Percentiles rank a stretch among this genome's conserved stretches.
Conservation (phyloP, 2,329 filamentous ascomycete species). For the Ambrosiella xylebori region DNA sequence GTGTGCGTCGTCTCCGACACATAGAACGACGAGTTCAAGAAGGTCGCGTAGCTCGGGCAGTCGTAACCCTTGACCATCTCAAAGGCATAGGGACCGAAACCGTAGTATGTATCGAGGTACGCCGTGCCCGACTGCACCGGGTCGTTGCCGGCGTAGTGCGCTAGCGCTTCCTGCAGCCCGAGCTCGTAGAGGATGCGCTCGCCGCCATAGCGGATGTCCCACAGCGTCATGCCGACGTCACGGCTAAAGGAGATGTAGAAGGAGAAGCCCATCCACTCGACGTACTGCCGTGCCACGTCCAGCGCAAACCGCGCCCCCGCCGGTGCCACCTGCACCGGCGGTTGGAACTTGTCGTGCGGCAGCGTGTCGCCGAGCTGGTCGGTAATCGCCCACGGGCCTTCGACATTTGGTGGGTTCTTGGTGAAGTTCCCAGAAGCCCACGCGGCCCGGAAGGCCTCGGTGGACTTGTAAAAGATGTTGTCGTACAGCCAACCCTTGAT, state of each 20-base stretch:
- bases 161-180: conserved; percentile 33
- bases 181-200: conserved; percentile 35
- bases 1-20: conserved; percentile 18
- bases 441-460: conserved; percentile 21
- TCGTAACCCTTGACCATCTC: conserved; percentile 26
- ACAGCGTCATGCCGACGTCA: conserved; percentile 28
- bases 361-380: conserved; percentile 20
- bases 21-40: conserved; percentile 21
- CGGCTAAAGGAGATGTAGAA: conserved; percentile 32
- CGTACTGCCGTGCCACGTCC: conserved; percentile 27
- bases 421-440: conserved; percentile 23
- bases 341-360: conserved; percentile 21
- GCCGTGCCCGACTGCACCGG: conserved; percentile 26
- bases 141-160: conserved; percentile 32
- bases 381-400: conserved; percentile 21
- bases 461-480: conserved; percentile 22
- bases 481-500: conserved; percentile 28
- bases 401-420: conserved; percentile 20
- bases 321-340: conserved; percentile 22
- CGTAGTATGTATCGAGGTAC: conserved; percentile 26
- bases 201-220: conserved; percentile 33
- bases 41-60: conserved; percentile 24
- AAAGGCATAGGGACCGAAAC: conserved; percentile 21
- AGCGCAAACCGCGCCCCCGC: conserved; percentile 26
- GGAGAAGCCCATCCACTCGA: conserved; percentile 35